Conservation (phyloP, 1,139 yeast species). For the Kodamaea plutei region DNA sequence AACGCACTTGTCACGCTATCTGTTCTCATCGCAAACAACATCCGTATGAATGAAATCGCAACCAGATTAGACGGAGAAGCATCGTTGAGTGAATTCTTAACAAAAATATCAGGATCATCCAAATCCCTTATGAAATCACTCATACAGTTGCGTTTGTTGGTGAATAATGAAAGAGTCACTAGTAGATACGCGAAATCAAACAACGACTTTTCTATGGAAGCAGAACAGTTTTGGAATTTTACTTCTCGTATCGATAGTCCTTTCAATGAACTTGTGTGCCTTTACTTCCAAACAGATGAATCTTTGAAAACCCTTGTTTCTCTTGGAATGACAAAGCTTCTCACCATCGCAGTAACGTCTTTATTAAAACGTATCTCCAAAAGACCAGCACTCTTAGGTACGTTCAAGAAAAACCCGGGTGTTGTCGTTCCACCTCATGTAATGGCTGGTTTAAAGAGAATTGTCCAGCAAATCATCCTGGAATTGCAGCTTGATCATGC, state of each 20-base stretch:
- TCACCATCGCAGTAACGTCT: slow-evolving; percentile 22
- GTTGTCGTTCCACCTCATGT: slow-evolving; percentile 1
- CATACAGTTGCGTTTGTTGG: slow-evolving; percentile 29
- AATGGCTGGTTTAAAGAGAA: slow-evolving; percentile 1
- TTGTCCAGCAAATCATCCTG: slow-evolving; percentile 1
- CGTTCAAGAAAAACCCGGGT: slow-evolving; percentile 4
- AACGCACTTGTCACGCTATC: slow-evolving; percentile 22
- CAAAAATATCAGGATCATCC: slow-evolving; percentile 30
- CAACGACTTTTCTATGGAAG: slow-evolving; percentile 16
- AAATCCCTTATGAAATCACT: slow-evolving; percentile 35
- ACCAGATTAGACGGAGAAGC: slow-evolving; percentile 41
- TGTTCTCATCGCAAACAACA: slow-evolving; percentile 48
- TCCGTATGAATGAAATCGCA: slow-evolving; percentile 53
- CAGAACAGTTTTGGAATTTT: slow-evolving; percentile 26
- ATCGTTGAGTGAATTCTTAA: slow-evolving; percentile 31
- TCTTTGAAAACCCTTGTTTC: slow-evolving; percentile 33
- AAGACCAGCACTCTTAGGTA: not conserved
- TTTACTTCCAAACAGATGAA: slow-evolving; percentile 45
- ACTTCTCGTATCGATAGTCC: slow-evolving; percentile 25
- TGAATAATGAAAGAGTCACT: slow-evolving; percentile 18
- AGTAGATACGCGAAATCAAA: slow-evolving; percentile 14
- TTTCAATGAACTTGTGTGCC: slow-evolving; percentile 34
- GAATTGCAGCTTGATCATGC: not conserved
- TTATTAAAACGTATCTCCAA: slow-evolving; percentile 11
- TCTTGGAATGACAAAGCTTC: slow-evolving; percentile 26